These are phyloP conservation scores for Mycena galopus DNA, from an alignment of 768 basidiomycete species.

Conservation along the genomic window DNA sequence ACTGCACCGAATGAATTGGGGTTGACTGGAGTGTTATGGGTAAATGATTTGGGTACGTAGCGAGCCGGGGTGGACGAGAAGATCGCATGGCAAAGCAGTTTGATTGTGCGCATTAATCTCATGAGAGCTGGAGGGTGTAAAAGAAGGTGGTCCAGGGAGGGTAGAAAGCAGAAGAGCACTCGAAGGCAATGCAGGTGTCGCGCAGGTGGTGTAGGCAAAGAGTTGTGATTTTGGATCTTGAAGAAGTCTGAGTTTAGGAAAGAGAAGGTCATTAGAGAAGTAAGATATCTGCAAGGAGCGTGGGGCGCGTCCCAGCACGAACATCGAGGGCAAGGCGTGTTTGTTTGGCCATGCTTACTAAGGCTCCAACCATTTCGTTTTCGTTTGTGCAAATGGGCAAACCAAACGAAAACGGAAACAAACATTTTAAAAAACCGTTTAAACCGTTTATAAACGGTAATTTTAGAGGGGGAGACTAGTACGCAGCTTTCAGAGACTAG, in stretches of 20 bases:
- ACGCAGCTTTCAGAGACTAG: too few relatives aligned
- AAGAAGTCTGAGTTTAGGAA: slow-evolving; percentile 5
- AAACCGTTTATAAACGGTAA: too few relatives aligned
- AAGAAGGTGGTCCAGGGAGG: background rate
- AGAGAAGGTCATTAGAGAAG: background rate
- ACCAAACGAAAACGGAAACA: too few relatives aligned
- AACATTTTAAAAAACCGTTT: too few relatives aligned
- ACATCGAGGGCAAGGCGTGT: slow-evolving; percentile 2
- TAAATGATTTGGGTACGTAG: background rate
- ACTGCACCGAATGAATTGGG: background rate
- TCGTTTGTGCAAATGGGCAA: too few relatives aligned
- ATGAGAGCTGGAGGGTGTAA: background rate
- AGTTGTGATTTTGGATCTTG: too few relatives aligned
- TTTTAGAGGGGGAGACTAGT: too few relatives aligned
- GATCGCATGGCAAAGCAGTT: background rate
- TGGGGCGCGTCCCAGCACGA: slow-evolving; percentile 15
- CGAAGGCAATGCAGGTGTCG: too few relatives aligned
- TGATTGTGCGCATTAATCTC: background rate
- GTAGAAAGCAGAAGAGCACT: background rate
- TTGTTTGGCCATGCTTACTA: slow-evolving; percentile 11
- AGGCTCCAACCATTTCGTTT: too few relatives aligned
- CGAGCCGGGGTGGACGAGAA: background rate
- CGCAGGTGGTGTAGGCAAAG: too few relatives aligned
- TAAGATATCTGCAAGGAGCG: background rate
- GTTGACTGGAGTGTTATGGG: slow-evolving; percentile 5